Evolutionary conservation across 495 filamentous ascomycete species (phyloP).

Genomic region (Corynascus novoguineensis): DNA sequence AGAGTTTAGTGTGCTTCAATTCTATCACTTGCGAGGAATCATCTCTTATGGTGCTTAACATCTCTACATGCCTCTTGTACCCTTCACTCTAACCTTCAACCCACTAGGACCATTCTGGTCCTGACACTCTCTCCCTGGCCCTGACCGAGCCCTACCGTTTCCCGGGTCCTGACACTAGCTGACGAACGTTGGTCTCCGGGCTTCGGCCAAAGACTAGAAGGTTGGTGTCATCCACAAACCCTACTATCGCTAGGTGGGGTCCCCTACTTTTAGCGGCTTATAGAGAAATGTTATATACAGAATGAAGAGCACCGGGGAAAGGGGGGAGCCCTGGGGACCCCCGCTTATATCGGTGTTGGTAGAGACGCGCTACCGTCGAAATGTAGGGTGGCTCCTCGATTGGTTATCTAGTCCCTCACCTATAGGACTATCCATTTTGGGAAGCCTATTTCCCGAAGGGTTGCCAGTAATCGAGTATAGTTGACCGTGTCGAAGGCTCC

Average conservation of each 20-base stretch:
- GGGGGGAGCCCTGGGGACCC: slow-evolving; percentile 1
- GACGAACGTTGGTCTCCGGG: neutral
- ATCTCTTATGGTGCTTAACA: no score
- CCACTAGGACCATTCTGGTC: no score
- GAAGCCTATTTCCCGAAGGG: neutral
- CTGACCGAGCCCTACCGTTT: no score
- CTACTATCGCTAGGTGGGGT: neutral
- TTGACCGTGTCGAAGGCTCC: no score
- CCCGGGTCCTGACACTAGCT: no score
- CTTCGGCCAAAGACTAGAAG: neutral
- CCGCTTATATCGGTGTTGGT: neutral
- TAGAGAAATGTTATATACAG: neutral
- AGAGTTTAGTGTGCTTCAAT: no score
- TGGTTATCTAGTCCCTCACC: neutral
- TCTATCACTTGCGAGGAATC: no score
- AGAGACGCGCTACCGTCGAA: neutral
- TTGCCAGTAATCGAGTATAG: neutral
- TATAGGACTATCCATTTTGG: neutral
- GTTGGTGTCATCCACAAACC: neutral
- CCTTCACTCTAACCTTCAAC: no score
- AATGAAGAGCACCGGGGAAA: neutral
- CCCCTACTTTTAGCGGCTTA: neutral
- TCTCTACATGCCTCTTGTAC: no score
- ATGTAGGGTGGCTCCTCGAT: neutral
- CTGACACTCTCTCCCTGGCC: no score